These are phyloP conservation scores for Gracilaria domingensis DNA, from an alignment of 23 red algal genomes.

Conservation along the genomic window DNA sequence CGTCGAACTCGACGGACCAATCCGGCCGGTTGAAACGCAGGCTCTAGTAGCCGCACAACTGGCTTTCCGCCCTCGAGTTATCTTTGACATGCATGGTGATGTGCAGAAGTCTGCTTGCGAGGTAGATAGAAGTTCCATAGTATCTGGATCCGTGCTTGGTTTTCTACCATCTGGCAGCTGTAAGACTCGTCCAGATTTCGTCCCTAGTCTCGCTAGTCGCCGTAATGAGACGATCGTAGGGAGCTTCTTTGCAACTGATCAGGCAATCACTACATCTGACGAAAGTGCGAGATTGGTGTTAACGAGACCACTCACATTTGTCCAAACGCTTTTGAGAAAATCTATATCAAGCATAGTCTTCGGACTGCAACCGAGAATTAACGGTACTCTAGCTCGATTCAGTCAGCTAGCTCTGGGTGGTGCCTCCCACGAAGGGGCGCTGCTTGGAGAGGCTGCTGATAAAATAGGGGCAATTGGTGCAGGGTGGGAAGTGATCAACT, in stretches of 20 bases:
- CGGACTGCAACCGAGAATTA: constrained; percentile 5
- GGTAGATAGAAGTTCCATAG: background rate
- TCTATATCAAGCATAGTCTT: background rate
- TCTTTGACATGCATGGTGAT: constrained; percentile 17
- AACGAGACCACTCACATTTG: background rate
- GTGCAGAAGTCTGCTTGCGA: background rate
- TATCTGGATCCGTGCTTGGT: background rate
- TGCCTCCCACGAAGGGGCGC: background rate
- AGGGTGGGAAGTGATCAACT: constrained; percentile 13
- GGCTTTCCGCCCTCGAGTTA: constrained; percentile 2
- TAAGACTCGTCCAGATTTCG: background rate
- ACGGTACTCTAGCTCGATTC: constrained; percentile 12
- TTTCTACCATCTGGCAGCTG: background rate
- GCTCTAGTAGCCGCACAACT: background rate
- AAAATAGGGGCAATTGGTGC: background rate
- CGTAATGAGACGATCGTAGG: background rate
- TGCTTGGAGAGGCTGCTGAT: background rate
- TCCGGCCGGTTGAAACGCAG: constrained; percentile 17
- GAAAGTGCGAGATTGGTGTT: background rate
- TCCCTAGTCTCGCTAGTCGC: background rate
- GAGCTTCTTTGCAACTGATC: constrained; percentile 6
- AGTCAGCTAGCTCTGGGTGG: background rate
- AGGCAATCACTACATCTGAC: background rate
- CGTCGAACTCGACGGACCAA: constrained; percentile 4
- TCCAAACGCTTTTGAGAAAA: background rate